Conservation (phyloP, 805 yeast species). For the Ogataea thermomethanolica region DNA sequence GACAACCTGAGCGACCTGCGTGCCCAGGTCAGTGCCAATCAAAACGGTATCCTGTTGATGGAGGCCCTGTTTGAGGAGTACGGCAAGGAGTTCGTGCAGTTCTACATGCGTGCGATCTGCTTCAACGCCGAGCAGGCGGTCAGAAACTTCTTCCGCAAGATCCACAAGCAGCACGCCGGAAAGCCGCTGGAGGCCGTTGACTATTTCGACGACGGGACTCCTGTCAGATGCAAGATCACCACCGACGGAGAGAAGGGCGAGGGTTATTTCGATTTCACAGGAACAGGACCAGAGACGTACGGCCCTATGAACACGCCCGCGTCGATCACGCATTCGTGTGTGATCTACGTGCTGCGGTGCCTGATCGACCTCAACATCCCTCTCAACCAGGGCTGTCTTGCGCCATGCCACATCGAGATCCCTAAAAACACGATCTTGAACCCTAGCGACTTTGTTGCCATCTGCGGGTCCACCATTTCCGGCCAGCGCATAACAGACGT, state of each 20-base stretch:
- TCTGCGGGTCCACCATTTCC: slow-evolving; percentile 52
- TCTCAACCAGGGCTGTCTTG: slow-evolving; percentile 51
- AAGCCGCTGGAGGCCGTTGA: slow-evolving; percentile 41
- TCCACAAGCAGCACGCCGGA: slow-evolving; percentile 33
- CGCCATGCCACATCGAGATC: slow-evolving; percentile 38
- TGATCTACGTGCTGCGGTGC: slow-evolving; percentile 49
- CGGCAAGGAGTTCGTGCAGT: slow-evolving; percentile 36
- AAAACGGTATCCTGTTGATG: slow-evolving; percentile 44
- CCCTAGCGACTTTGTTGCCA: slow-evolving; percentile 48
- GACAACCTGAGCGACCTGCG: slow-evolving; percentile 48
- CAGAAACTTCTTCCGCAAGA: slow-evolving; percentile 36
- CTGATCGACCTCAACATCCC: slow-evolving; percentile 51
- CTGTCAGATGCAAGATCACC: slow-evolving; percentile 41
- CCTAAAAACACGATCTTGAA: slow-evolving; percentile 34
- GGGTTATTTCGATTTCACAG: slow-evolving; percentile 48
- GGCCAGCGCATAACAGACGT: slow-evolving; percentile 55
- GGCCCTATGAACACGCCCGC: slow-evolving; percentile 54
- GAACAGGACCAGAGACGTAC: slow-evolving; percentile 48
- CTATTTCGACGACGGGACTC: slow-evolving; percentile 52
- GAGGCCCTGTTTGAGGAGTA: slow-evolving; percentile 40
- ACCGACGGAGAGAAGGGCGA: slow-evolving; percentile 39
- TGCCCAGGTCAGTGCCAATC: slow-evolving; percentile 47
- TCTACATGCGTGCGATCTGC: slow-evolving; percentile 44
- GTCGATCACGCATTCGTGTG: slow-evolving; percentile 51
- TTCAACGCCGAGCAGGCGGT: slow-evolving; percentile 43